Percentiles rank a stretch among this genome's conserved stretches.
Evolutionary conservation across 2,329 filamentous ascomycete species (phyloP).

Genomic region (Aspergillus terreus): DNA sequence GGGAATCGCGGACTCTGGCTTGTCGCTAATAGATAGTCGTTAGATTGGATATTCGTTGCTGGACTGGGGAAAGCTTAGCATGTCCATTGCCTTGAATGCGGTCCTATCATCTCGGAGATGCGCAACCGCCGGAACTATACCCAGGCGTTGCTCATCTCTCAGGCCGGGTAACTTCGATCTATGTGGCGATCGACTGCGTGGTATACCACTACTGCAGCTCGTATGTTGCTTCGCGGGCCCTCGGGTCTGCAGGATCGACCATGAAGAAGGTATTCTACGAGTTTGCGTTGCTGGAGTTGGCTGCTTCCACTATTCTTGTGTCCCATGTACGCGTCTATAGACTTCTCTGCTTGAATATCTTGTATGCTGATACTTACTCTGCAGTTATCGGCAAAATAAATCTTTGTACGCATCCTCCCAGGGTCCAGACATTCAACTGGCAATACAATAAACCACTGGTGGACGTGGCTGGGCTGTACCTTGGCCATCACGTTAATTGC

Average conservation of each 20-base stretch:
- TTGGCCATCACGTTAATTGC: conserved; percentile 13
- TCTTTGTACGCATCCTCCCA: conserved; percentile 15
- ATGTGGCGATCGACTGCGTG: conserved; percentile 36
- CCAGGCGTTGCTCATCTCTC: conserved; percentile 29
- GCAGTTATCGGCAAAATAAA: conserved; percentile 19
- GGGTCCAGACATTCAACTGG: conserved; percentile 12
- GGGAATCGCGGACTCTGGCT: neutral
- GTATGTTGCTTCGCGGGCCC: conserved; percentile 45
- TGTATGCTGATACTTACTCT: neutral
- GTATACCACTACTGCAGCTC: conserved; percentile 47
- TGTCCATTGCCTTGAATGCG: conserved; percentile 40
- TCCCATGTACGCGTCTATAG: conserved; percentile 18
- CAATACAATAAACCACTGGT: conserved; percentile 16
- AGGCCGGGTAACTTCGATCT: conserved; percentile 29
- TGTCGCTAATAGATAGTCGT: neutral
- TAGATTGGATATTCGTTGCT: conserved; percentile 32
- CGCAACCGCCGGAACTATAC: conserved; percentile 29
- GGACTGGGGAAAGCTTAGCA: conserved; percentile 42
- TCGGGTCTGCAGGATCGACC: conserved; percentile 42
- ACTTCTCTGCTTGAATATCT: no score
- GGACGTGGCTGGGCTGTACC: conserved; percentile 17
- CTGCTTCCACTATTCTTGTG: conserved; percentile 21
- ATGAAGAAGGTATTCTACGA: conserved; percentile 48
- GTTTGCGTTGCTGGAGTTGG: conserved; percentile 30
- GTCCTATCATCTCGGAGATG: conserved; percentile 39